These are phyloP conservation scores for Coniferiporia sulphurascens DNA, from an alignment of 1,284 basidiomycete species.

Conservation along the genomic window DNA sequence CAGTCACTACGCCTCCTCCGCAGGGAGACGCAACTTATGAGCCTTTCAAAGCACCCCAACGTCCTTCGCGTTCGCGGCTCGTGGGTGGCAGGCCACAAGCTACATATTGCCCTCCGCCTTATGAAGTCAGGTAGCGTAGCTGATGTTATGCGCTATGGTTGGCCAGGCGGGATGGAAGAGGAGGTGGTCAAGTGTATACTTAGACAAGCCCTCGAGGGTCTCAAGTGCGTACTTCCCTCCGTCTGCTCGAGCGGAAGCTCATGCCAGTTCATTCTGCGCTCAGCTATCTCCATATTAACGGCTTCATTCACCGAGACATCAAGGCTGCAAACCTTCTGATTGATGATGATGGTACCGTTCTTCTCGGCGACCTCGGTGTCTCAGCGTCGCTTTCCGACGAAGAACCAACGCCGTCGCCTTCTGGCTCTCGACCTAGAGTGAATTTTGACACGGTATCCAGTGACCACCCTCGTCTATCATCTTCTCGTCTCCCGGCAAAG, in stretches of 20 bases:
- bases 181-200: conserved; percentile 80
- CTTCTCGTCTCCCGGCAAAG: conserved; percentile 28
- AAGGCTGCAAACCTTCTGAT: conserved; percentile 88
- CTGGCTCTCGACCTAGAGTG: conserved; percentile 20
- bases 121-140: conserved; percentile 87
- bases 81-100: conserved; percentile 80
- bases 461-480: conserved; percentile 25
- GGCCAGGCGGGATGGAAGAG: conserved; percentile 84
- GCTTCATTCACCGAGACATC: conserved; percentile 85
- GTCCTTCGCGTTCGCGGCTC: conserved; percentile 85
- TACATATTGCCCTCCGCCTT: conserved; percentile 82
- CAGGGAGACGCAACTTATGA: conserved; percentile 88
- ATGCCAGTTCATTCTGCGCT: neutral
- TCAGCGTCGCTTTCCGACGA: conserved; percentile 72
- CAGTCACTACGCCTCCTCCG: conserved; percentile 66
- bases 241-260: conserved; percentile 4
- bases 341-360: conserved; percentile 84
- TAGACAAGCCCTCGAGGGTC: conserved; percentile 76
- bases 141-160: conserved; percentile 81
- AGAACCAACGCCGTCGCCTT: conserved; percentile 27
- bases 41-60: conserved; percentile 89
- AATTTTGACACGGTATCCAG: conserved; percentile 20
- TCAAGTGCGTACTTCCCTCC: conserved; percentile 52
- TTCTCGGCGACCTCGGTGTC: conserved; percentile 85
- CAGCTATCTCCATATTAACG: conserved; percentile 83